Percentiles rank a stretch among this genome's conserved stretches.
Conservation (phyloP, 306 rosid species). For the Glycine tomentella region DNA sequence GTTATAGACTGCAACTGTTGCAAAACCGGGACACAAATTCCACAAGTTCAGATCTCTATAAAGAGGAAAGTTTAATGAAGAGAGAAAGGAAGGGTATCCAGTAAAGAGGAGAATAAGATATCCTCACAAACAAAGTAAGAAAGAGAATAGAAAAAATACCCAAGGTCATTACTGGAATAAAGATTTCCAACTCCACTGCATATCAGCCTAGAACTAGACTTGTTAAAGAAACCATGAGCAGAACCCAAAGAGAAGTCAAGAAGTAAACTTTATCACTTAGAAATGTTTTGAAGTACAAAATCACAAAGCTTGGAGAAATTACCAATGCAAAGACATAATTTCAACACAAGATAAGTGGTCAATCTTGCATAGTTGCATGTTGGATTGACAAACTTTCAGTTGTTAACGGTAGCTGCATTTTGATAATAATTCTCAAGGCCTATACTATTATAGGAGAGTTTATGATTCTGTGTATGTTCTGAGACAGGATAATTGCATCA, state of each 20-base stretch:
- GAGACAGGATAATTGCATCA: conserved; percentile 8
- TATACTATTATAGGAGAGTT: conserved; percentile 6
- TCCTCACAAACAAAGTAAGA: background rate
- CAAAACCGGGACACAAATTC: conserved; percentile 18
- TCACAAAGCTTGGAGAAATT: conserved; percentile 11
- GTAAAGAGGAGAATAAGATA: conserved; percentile 22
- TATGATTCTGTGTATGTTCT: background rate
- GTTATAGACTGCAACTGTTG: conserved; percentile 1
- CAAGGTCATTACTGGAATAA: conserved; percentile 8
- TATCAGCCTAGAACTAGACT: conserved; percentile 7
- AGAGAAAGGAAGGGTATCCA: conserved; percentile 10
- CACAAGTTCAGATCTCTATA: conserved; percentile 15
- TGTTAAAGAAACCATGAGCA: conserved; percentile 26
- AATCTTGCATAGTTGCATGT: conserved; percentile 4
- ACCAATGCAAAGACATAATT: conserved; percentile 16
- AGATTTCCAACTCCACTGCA: conserved; percentile 17
- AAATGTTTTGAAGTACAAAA: conserved; percentile 13
- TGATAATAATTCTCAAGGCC: conserved; percentile 17
- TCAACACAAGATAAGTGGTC: conserved; percentile 6
- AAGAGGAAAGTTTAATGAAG: conserved; percentile 22
- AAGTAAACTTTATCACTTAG: conserved; percentile 6
- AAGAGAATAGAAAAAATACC: conserved; percentile 2
- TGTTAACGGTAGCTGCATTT: background rate
- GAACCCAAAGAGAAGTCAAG: conserved; percentile 8
- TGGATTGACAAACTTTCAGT: conserved; percentile 14